Evolutionary conservation across 2,329 filamentous ascomycete genomes (phyloP), one percentile per base, ranked within the genome.

Genomic region (Monilinia fructicola): DNA sequence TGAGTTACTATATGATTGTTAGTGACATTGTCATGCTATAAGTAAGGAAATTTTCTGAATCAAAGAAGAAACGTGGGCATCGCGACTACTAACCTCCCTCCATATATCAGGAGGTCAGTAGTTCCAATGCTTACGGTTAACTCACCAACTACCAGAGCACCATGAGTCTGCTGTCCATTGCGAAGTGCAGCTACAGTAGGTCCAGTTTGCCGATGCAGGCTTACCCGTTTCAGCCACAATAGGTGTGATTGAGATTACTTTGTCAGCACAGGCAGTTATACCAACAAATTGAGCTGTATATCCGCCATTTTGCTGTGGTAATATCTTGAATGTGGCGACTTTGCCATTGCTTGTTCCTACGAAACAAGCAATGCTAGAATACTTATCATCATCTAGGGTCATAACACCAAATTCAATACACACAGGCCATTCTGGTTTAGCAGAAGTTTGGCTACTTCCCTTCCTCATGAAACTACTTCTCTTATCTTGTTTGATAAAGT

Each of bases 321-420:
- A 80, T 28, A 99, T 82, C 79, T 97, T 97, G 80, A 98, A 94
- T 0, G 94, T 98, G 9, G 89, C 87, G 23, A 98, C 81, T 73
- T 91, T 92, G 52, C 95, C 95, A 40, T 87, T 78, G 71, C 89
- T 93, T 0, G 95, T 98, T 26, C 95, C 95, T 2, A 96, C 91
- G 72, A 98, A 96, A 71, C 95, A 90, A 67, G 90, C 87, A 66
- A 99, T 96, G 74, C 93, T 97, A 1, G 95, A 98, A 76, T 96
- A 99, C 70, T 92, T 88, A 75, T 98, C 94, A n/a, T 90, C 91
- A 54, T 98, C 95, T 4, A 97, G 80, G 3, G 91, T 96, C 87
- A 99, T 89, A 56, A 97, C 92, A 64, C 92, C 92, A 79, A 98
- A 99, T 75, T 97, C 92, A 38, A 98, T 87, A 40, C 82, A 84